Conservation (phyloP, 495 filamentous ascomycete species). For the Margaritispora aquatica region DNA sequence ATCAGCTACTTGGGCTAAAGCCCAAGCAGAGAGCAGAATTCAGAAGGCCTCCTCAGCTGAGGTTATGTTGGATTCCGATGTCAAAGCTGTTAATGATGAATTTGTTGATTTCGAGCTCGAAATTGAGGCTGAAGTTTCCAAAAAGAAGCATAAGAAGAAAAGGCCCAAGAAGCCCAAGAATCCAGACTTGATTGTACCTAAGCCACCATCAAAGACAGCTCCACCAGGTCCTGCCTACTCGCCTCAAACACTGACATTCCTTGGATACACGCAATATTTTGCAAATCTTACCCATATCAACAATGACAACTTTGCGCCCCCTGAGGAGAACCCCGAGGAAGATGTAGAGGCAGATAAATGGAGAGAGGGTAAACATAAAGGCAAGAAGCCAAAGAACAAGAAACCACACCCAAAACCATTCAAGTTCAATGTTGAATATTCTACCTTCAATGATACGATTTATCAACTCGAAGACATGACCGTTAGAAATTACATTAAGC, state of each 20-base stretch:
- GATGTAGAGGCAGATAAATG: constrained; percentile 32
- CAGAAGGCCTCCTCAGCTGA: constrained; percentile 9
- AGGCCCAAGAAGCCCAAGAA: constrained; percentile 52
- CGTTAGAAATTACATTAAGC: constrained; percentile 68
- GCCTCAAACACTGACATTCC: constrained; percentile 68
- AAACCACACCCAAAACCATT: constrained; percentile 57
- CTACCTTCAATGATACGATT: constrained; percentile 65
- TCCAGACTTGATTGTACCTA: constrained; percentile 59
- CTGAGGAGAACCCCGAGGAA: constrained; percentile 16
- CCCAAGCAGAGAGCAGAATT: background rate
- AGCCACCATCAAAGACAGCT: constrained; percentile 62
- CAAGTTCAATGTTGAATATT: constrained; percentile 78
- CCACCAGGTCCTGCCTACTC: constrained; percentile 90
- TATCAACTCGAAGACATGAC: constrained; percentile 81
- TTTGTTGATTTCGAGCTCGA: too few relatives aligned
- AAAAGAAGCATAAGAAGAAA: constrained; percentile 42
- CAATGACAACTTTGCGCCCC: constrained; percentile 40
- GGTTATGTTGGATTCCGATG: too few relatives aligned
- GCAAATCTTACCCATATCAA: constrained; percentile 90
- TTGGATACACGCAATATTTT: constrained; percentile 83
- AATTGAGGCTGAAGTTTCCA: constrained; percentile 9
- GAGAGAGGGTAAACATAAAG: constrained; percentile 49
- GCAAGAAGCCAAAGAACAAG: constrained; percentile 41
- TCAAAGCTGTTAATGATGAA: background rate
- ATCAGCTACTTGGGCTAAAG: constrained; percentile 37